Conservation (phyloP, 257 asterid genomes). For the Voacanga thouarsii region DNA sequence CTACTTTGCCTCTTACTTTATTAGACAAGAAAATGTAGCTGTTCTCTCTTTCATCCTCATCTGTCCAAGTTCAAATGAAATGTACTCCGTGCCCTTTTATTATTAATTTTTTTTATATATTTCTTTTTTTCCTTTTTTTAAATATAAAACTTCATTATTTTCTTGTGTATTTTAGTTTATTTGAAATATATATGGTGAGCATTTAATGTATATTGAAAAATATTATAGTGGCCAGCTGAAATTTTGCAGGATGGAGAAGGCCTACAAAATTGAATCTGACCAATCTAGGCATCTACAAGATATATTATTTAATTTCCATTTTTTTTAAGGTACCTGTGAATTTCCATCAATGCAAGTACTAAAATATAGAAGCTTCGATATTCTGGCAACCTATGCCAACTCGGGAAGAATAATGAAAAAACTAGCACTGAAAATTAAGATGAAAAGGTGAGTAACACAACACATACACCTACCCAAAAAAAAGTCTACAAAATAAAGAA, state of each 20-base stretch:
- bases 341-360: not conserved
- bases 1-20: slow-evolving; percentile 5
- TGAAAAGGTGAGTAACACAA: no score
- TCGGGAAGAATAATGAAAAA: no score
- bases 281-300: slow-evolving; percentile 11
- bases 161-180: not conserved
- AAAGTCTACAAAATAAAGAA: no score
- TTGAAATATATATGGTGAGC: not conserved
- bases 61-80: not conserved
- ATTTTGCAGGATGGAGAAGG: not conserved
- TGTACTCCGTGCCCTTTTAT: not conserved
- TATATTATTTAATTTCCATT: not conserved
- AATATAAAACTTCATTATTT: not conserved
- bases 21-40: not conserved
- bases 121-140: no score
- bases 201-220: slow-evolving; percentile 9
- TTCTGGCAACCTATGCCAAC: no score
- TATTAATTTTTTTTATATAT: not conserved
- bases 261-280: slow-evolving; percentile 16
- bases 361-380: no score
- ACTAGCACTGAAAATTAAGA: no score
- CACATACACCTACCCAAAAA: no score
- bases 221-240: slow-evolving; percentile 12
- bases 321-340: not conserved
- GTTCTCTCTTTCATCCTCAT: slow-evolving; percentile 5